Conservation (phyloP, 345 rosid genomes). For the Linum lewisii region DNA sequence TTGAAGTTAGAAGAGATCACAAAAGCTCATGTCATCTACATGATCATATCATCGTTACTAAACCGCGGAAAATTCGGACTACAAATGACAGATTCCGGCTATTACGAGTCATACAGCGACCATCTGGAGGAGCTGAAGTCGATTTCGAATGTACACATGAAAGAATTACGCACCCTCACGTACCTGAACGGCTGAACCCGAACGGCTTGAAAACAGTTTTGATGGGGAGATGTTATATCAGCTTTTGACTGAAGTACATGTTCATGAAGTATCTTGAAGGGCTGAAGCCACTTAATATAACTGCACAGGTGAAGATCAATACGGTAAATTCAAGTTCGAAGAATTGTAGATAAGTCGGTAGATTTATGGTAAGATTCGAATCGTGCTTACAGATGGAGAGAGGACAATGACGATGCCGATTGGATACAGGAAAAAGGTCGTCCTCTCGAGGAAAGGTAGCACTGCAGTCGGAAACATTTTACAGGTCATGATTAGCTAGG, state of each 20-base stretch:
- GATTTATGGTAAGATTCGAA: not conserved
- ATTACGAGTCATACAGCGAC: too few species aligned
- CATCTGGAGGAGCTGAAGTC: too few species aligned
- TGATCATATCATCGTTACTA: too few species aligned
- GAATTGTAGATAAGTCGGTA: not conserved
- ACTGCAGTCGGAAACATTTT: conserved; percentile 34
- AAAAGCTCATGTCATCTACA: too few species aligned
- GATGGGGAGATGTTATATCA: conserved; percentile 22
- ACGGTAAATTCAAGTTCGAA: not conserved
- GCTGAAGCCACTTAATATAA: conserved; percentile 89
- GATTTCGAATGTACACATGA: too few species aligned
- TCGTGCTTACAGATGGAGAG: conserved; percentile 52
- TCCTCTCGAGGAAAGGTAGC: conserved; percentile 93
- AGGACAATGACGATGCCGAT: conserved; percentile 70
- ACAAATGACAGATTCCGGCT: too few species aligned
- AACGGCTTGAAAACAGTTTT: too few species aligned
- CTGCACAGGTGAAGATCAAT: conserved; percentile 32
- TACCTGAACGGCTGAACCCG: too few species aligned
- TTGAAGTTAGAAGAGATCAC: too few species aligned
- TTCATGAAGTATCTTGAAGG: conserved; percentile 96
- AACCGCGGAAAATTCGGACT: too few species aligned
- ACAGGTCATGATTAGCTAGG: conserved; percentile 6
- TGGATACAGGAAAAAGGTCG: conserved; percentile 94
- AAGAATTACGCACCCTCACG: too few species aligned
- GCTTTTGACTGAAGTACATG: conserved; percentile 70